phyloP scores from a whole-genome alignment of 257 asterid species.

The Dorcoceras hygrometricum region DNA sequence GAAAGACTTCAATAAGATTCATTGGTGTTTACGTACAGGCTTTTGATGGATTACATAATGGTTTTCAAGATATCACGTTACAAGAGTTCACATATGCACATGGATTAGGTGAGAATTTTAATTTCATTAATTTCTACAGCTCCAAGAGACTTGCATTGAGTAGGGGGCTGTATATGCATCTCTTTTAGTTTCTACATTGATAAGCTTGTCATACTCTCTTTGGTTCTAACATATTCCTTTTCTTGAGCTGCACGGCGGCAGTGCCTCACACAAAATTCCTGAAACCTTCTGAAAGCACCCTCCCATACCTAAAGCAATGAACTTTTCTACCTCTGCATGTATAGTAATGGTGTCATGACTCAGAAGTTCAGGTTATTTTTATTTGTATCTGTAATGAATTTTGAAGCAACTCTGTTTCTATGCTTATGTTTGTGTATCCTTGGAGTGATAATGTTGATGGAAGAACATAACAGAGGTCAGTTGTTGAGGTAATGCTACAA shows the following conservation, averaged over 20 bases:
- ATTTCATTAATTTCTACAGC: background rate
- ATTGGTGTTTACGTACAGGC: constrained; percentile 34
- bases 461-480: background rate
- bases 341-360: background rate
- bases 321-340: background rate
- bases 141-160: background rate
- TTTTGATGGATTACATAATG: constrained; percentile 38
- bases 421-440: background rate
- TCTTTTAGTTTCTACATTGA: background rate
- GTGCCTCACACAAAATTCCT: background rate
- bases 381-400: too few relatives aligned
- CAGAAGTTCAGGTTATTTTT: background rate
- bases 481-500: background rate
- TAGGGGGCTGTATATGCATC: background rate
- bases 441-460: background rate
- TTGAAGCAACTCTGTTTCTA: background rate
- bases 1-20: background rate
- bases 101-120: constrained; percentile 41
- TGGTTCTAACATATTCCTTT: background rate
- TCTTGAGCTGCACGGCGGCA: background rate
- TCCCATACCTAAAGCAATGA: background rate
- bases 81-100: constrained; percentile 61
- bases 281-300: background rate
- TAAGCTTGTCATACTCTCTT: background rate
- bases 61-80: constrained; percentile 36